Evolutionary conservation across 805 yeast genomes (phyloP).

Genomic region (Pichia paraexigua): DNA sequence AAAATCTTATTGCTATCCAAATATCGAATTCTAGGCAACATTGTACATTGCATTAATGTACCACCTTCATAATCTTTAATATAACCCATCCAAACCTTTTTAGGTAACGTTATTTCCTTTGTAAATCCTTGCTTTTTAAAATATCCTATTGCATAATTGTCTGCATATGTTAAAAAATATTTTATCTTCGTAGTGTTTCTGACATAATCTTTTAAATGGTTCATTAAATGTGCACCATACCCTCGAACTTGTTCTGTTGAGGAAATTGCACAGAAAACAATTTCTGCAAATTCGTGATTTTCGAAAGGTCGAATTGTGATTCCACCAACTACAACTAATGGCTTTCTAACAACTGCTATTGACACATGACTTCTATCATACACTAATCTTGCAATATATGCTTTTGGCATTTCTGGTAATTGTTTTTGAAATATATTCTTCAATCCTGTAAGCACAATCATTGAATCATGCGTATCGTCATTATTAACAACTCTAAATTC

Average conservation of each 20-base stretch:
- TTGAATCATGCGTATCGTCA: slow-evolving; percentile 77
- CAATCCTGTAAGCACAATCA: slow-evolving; percentile 89
- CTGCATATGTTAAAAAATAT: slow-evolving; percentile 92
- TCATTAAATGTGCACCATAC: slow-evolving; percentile 98
- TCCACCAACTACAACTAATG: slow-evolving; percentile 95
- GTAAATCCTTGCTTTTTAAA: slow-evolving; percentile 98
- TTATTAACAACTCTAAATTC: slow-evolving; percentile 96
- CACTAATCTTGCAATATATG: slow-evolving; percentile 88
- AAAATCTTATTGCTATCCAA: slow-evolving; percentile 82
- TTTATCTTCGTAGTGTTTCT: slow-evolving; percentile 77
- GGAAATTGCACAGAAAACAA: slow-evolving; percentile 96
- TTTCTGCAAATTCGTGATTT: slow-evolving; percentile 87
- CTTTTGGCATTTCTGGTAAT: slow-evolving; percentile 97
- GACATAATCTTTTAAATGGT: slow-evolving; percentile 93
- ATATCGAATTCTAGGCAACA: slow-evolving; percentile 84
- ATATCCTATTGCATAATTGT: slow-evolving; percentile 97
- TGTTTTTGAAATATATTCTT: slow-evolving; percentile 96
- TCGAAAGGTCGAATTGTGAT: slow-evolving; percentile 94
- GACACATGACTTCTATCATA: slow-evolving; percentile 92
- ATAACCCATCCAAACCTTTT: slow-evolving; percentile 93
- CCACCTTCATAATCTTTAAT: slow-evolving; percentile 99
- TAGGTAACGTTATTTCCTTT: slow-evolving; percentile 83
- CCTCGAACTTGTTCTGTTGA: slow-evolving; percentile 98
- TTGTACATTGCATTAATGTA: slow-evolving; percentile 93
- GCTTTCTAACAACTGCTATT: slow-evolving; percentile 91